phyloP scores from a whole-genome alignment of 2,329 filamentous ascomycete genomes.

The Trichoderma atroviride region DNA sequence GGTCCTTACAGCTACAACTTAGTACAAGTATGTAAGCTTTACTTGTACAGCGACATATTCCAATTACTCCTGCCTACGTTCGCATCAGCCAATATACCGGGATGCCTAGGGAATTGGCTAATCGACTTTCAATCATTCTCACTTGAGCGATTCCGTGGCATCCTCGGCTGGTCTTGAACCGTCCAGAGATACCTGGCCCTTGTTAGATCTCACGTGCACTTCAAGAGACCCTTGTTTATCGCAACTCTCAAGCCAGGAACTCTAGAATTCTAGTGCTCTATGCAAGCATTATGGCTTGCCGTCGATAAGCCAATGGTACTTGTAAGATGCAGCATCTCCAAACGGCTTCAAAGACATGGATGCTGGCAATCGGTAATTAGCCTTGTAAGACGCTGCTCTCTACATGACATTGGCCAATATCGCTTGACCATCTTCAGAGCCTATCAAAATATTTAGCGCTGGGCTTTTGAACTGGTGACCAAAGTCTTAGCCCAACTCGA shows the following conservation, averaged over 20 bases:
- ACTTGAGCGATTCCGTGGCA: not conserved
- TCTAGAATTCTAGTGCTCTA: not conserved
- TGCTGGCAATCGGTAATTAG: not conserved
- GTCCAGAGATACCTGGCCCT: not conserved
- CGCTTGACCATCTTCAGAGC: slow-evolving; percentile 1
- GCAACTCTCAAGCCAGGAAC: not conserved
- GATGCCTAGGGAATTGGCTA: not conserved
- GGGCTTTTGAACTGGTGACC: not conserved
- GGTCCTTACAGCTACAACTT: not conserved
- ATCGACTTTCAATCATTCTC: not conserved
- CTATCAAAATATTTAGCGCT: not conserved
- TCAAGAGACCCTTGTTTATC: not conserved
- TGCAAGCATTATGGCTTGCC: not conserved
- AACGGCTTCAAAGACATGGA: not conserved
- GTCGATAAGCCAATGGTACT: not conserved
- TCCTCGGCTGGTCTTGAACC: not conserved
- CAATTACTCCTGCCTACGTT: not conserved
- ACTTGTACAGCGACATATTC: not conserved
- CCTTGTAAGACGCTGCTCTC: not conserved
- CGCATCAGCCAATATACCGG: not conserved
- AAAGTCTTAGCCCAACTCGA: not conserved
- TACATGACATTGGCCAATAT: not conserved
- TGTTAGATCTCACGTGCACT: not conserved
- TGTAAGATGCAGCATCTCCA: not conserved
- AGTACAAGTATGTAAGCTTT: not conserved